These are phyloP conservation scores for Halenospora varia DNA, from an alignment of 495 filamentous ascomycete species.

Conservation along the genomic window DNA sequence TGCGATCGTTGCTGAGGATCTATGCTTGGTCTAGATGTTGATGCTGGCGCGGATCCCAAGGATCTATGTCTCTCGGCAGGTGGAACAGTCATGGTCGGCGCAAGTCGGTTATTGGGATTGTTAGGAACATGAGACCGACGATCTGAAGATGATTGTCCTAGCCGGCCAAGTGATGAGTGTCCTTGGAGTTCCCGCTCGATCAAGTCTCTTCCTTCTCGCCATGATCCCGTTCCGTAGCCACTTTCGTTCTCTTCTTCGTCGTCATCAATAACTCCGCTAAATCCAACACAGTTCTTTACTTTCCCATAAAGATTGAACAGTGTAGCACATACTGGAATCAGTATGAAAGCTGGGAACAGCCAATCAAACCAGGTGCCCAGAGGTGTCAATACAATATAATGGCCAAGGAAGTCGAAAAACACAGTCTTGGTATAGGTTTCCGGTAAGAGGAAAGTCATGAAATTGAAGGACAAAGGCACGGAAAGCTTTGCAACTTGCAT, in stretches of 20 bases:
- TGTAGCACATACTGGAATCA: conserved; percentile 77
- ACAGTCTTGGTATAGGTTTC: conserved; percentile 64
- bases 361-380: conserved; percentile 81
- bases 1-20: conserved; percentile 28
- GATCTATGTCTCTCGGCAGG: conserved; percentile 16
- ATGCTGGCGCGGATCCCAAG: conserved; percentile 9
- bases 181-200: conserved; percentile 86
- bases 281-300: conserved; percentile 72
- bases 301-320: conserved; percentile 83
- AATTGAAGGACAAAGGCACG: conserved; percentile 92
- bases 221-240: conserved; percentile 73
- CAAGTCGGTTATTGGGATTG: conserved; percentile 22
- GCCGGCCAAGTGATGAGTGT: conserved; percentile 43
- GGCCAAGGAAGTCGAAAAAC: conserved; percentile 84
- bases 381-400: conserved; percentile 77
- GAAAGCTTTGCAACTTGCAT: conserved; percentile 84
- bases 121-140: conserved; percentile 17
- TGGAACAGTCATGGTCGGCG: conserved; percentile 19
- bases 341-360: conserved; percentile 81
- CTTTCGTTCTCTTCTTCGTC: conserved; percentile 59
- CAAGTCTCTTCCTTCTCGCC: conserved; percentile 90
- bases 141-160: conserved; percentile 16
- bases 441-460: conserved; percentile 78
- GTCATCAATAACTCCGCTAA: conserved; percentile 74
- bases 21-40: conserved; percentile 4